These are phyloP conservation scores for Lodderomyces metapsilosis DNA, from an alignment of 1,139 yeast genomes.

Conservation along the genomic window DNA sequence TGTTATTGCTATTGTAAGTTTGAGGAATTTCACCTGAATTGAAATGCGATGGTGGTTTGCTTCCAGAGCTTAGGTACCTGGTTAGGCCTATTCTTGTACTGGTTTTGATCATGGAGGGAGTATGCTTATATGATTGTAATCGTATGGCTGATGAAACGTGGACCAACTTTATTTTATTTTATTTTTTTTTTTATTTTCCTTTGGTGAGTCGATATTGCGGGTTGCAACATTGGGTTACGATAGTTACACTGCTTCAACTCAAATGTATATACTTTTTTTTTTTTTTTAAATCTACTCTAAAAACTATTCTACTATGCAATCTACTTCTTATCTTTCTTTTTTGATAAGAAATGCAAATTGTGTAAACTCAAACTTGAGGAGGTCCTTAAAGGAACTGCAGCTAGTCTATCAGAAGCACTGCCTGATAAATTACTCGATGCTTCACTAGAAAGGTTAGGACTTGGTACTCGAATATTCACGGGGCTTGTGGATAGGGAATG, in stretches of 20 bases:
- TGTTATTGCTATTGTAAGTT: constrained; percentile 1
- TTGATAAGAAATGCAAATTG: constrained; percentile 27
- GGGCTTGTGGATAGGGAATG: constrained; percentile 5
- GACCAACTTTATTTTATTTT: no score
- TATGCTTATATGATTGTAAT: background rate
- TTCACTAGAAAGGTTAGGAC: constrained; percentile 3
- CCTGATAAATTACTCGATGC: constrained; percentile 23
- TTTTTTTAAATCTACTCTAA: background rate
- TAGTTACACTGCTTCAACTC: no score
- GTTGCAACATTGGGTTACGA: background rate
- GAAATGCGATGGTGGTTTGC: constrained; percentile 11
- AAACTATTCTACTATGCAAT: background rate
- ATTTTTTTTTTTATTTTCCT: no score
- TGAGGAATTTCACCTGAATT: constrained; percentile 9
- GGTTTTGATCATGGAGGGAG: background rate
- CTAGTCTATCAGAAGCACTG: constrained; percentile 34
- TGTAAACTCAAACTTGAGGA: constrained; percentile 28
- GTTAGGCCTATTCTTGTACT: background rate
- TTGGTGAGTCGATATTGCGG: background rate
- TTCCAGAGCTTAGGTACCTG: background rate
- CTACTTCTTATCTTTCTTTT: constrained; percentile 20
- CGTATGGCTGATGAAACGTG: background rate
- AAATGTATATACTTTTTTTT: no score
- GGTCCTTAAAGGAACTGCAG: constrained; percentile 24
- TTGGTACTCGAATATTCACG: constrained; percentile 6